Base-by-base conservation (phyloP, 2,329 filamentous ascomycete species). In the Hypoxylon sp. region DNA sequence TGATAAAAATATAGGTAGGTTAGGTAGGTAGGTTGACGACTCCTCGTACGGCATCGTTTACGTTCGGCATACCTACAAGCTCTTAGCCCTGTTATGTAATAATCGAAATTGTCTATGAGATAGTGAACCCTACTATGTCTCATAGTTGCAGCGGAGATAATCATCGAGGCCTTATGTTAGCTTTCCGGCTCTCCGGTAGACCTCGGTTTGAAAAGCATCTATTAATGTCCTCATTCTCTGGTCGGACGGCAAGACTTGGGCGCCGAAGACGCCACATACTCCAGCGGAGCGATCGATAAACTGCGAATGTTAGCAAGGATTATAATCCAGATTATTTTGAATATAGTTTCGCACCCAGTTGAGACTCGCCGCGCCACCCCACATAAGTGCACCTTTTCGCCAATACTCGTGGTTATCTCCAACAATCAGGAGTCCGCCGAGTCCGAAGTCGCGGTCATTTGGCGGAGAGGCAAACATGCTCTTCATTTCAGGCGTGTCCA, bases 331-430 rank as follows among this genome's bases (percentile, higher is more conserved):
- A 47, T 15, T 29, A 47, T 6, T 39, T 15, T 17, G 11, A 5
- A 19, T 15, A 11, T 31, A 11, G 10, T 47, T 29, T 47, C 83
- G 71, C 72, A 81, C 80, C 84, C 84, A 87, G 21, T 80, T 79
- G 5, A 84, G 70, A 73, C 86, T 86, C 13, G 80, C 77, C 60
- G 82, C 78, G 0, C 84, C 84, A 48, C 80, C 78, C 84, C 84
- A 86, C n/a, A 75, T 75, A 66, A 85, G 29, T 3, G 80, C 80
- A 1, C 80, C 81, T 44, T 75, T 77, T 66, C 76, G 81, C 62
- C 83, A 77, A 56, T 80, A 74, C 10, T 74, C 75, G 3, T 79
- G 79, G 35, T 76, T 72, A 27, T 81, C 74, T 3, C 80, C 78
- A 39, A 81, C 72, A 7, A 82, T 76, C n/a, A 85, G 64, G 13